Percentiles rank a stretch among this genome's conserved stretches.
phyloP scores from a whole-genome alignment of 768 basidiomycete genomes.

The Hydnomerulius pinastri region DNA sequence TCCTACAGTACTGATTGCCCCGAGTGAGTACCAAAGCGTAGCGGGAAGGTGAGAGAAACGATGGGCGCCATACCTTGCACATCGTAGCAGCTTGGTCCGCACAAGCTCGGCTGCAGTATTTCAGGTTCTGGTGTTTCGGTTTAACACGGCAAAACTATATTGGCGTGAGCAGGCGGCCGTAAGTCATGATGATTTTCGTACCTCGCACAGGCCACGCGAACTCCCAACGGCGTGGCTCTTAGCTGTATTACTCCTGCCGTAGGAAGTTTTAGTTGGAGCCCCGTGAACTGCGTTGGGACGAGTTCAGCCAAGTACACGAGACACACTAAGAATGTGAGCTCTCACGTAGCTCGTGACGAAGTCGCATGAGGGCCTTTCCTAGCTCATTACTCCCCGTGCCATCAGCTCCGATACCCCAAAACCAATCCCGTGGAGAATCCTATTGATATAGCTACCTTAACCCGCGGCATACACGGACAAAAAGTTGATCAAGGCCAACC shows the following conservation, averaged over 20 bases:
- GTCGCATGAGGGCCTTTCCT: constrained; percentile 66
- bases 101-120: constrained; percentile 64
- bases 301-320: background rate
- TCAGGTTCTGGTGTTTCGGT: constrained; percentile 54
- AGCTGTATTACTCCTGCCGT: constrained; percentile 3
- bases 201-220: constrained; percentile 23
- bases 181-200: constrained; percentile 2
- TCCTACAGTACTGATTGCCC: constrained; percentile 23
- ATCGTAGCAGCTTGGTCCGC: constrained; percentile 42
- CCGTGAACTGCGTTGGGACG: background rate
- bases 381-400: constrained; percentile 69
- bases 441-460: constrained; percentile 23
- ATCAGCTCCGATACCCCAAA: constrained; percentile 75
- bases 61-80: constrained; percentile 22
- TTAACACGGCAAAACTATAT: constrained; percentile 55
- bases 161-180: background rate
- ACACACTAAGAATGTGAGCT: background rate
- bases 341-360: constrained; percentile 55
- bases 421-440: constrained; percentile 74
- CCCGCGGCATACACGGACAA: background rate
- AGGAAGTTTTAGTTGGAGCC: constrained; percentile 2
- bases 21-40: background rate
- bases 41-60: background rate
- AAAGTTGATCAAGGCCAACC: constrained; percentile 13
- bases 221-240: constrained; percentile 7